Conservation (phyloP, 2,329 filamentous ascomycete species). For the Orbilia brochopaga region DNA sequence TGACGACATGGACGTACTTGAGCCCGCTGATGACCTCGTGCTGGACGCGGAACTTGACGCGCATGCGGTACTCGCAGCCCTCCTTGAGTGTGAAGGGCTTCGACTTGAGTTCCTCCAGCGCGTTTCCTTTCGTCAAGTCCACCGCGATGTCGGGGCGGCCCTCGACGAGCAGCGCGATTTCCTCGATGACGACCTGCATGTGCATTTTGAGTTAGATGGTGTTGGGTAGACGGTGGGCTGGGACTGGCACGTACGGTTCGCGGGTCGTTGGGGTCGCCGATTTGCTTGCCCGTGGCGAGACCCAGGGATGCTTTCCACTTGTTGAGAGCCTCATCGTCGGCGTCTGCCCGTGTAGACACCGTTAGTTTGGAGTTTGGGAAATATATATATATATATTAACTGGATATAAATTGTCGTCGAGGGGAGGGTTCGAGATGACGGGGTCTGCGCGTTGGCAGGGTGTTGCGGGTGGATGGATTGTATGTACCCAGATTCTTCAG, state of each 20-base stretch:
- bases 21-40: slow-evolving; percentile 93
- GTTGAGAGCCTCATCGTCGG: slow-evolving; percentile 88
- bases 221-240: neutral
- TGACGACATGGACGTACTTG: slow-evolving; percentile 94
- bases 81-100: slow-evolving; percentile 99
- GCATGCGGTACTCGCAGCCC: slow-evolving; percentile 91
- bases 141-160: slow-evolving; percentile 86
- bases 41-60: slow-evolving; percentile 91
- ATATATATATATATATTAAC: too few species aligned
- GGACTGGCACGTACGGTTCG: slow-evolving; percentile 50
- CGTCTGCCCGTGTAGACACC: slow-evolving; percentile 61
- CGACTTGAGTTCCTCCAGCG: slow-evolving; percentile 78
- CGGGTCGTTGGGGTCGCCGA: slow-evolving; percentile 53
- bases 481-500: slow-evolving; percentile 86
- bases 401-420: neutral
- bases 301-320: slow-evolving; percentile 98
- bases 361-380: too few species aligned
- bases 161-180: slow-evolving; percentile 80
- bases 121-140: slow-evolving; percentile 76
- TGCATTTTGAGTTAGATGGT: neutral
- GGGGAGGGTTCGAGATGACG: neutral
- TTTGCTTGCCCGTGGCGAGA: slow-evolving; percentile 64
- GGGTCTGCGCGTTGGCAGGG: too few species aligned
- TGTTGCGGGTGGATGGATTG: neutral
- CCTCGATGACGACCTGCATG: slow-evolving; percentile 53